Conservation (phyloP, 352 stramenopile species). For the Globisporangium okanoganense region DNA sequence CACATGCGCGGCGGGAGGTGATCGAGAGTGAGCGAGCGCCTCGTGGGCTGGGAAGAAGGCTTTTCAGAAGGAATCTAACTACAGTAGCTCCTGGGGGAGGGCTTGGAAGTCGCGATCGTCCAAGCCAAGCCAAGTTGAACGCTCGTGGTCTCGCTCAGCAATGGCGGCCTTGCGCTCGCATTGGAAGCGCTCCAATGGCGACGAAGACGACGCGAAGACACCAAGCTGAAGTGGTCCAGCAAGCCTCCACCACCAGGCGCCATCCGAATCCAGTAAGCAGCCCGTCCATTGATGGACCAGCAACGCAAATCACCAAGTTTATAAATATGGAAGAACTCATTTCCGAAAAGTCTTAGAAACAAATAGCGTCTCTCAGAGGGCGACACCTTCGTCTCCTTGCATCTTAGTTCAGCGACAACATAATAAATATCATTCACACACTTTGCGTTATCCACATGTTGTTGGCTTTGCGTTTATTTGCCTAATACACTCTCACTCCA, state of each 20-base stretch:
- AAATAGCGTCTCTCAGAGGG: neutral
- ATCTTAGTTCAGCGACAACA: neutral
- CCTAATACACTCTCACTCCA: neutral
- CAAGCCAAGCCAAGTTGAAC: neutral
- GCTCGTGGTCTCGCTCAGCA: neutral
- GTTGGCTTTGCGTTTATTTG: neutral
- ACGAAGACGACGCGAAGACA: neutral
- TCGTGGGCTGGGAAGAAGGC: neutral
- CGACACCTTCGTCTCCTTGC: neutral
- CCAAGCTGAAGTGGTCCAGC: neutral
- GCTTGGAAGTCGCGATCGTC: neutral
- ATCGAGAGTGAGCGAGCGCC: conserved; percentile 8
- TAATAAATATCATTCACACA: neutral
- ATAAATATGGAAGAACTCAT: neutral
- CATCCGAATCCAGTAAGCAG: neutral
- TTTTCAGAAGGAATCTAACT: neutral
- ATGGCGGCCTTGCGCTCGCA: neutral
- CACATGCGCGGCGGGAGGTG: conserved; percentile 60
- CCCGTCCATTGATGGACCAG: neutral
- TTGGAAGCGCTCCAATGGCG: conserved; percentile 6
- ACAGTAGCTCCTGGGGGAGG: neutral
- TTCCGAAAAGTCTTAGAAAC: neutral
- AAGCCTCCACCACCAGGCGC: neutral
- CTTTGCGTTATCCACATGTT: neutral
- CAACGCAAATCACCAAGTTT: neutral